Evolutionary conservation across 139 green algal genomes (phyloP), one percentile per base, ranked within the genome.

Genomic region (Trebouxia sp.): DNA sequence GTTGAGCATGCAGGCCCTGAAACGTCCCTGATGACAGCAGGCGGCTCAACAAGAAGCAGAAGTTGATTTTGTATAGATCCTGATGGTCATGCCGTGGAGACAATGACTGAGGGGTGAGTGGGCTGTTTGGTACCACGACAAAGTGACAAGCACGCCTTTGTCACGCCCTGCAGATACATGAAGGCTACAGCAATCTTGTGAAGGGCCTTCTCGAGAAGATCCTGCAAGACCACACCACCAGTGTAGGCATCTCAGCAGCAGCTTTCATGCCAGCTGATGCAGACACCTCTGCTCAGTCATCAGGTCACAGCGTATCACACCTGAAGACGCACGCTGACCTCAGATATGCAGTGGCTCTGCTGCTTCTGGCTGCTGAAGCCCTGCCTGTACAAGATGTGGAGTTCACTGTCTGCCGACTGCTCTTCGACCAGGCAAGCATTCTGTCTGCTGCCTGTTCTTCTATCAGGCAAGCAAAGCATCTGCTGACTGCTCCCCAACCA

Each of bases 371-470:
- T 26, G 42, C 41, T 56, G 69, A 77, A 26, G 38, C 38, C 6
- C 41, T 56, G 41, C 69, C 69, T 26, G 69, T 37, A 51, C 69
- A 77, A 41, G 69, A 72, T 72, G 62, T 72, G 62, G 62, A 72
- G 62, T 72, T 72, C 62, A 72, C 62, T n/a, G 62, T 53, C 69
- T 77, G 69, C 41, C 24, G 69, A 30, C 10, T 77, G 24, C 69
- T 77, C 24, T 77, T 51, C 37, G 42, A 77, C 24, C 69, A 77
- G 69, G 69, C 69, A 56, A 55, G 65, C 1, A 10, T 15, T 42
- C 28, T 14, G 9, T 42, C 14, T 12, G 26, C 2, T 11, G 5
- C 15, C 50, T 28, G 26, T 17, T 22, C 22, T 28, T 17, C 20
- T 3, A 22, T 22, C 50, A 28, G 50, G 26, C 50, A 10, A 2